Evolutionary conservation across 345 rosid species (phyloP).

Genomic region (Salix caprea): DNA sequence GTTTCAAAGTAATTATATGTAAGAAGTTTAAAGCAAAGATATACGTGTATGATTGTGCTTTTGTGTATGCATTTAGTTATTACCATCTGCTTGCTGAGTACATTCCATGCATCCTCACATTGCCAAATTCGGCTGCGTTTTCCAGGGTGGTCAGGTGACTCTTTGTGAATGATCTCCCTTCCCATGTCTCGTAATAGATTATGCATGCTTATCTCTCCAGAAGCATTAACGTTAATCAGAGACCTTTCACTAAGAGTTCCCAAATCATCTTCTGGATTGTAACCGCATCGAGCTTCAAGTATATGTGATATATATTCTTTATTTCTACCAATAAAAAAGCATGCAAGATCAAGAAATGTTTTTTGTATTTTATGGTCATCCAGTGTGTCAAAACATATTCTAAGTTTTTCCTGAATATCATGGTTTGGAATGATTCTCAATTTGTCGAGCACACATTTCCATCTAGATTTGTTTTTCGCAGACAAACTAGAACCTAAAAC

Average conservation of each 20-base stretch:
- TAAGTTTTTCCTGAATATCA: not conserved
- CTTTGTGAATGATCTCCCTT: no score
- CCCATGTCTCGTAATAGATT: no score
- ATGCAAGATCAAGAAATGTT: not conserved
- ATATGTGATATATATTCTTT: not conserved
- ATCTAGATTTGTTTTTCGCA: not conserved
- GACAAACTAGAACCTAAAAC: slow-evolving; percentile 8
- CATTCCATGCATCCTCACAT: no score
- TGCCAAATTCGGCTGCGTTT: no score
- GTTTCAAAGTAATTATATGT: no score
- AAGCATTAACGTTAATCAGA: no score
- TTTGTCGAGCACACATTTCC: not conserved
- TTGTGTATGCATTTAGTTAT: no score
- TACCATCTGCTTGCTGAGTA: no score
- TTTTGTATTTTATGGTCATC: not conserved
- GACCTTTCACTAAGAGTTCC: not conserved
- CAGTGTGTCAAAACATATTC: not conserved
- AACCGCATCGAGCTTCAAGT: not conserved
- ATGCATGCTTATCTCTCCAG: no score
- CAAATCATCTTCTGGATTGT: not conserved
- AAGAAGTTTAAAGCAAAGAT: no score
- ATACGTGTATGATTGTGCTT: no score
- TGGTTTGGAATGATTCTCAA: not conserved
- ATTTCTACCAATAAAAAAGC: not conserved
- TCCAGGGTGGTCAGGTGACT: no score